Base-by-base conservation (phyloP, 306 rosid genomes). In the Acacia confusa region DNA sequence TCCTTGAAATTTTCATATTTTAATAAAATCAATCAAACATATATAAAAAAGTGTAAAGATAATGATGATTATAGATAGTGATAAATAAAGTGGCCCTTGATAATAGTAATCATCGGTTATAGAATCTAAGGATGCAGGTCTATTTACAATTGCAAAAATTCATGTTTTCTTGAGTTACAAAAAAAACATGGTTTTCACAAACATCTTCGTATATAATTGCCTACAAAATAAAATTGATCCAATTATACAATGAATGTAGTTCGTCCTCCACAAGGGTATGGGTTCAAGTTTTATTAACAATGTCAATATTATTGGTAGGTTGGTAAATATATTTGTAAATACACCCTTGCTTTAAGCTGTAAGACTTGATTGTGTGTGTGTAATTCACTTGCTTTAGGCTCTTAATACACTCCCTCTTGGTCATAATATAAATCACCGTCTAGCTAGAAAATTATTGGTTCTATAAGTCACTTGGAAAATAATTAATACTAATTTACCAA, bases 1-100 rank as follows among this genome's bases (percentile, higher is more conserved):
- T 74, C 57, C 34, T 74, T 87, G 74, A 64, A 80, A 83, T 50
- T 73, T 30, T 10, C 58, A 38, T 30, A 13, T 66, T 15, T 5
- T 52, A 5, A 8, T 67, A 10, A 19, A 17, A 19, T 40, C 47
- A 41, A 69, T 41, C 2, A 25, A 72, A 45, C 8, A 13, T 11
- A 61, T 4, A 65, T 27, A 48, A n/a, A 57, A 8, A 3, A 57
- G 4, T 57, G 16, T 24, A 16, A 13, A 63, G 80, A 84, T 80
- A 41, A 48, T 8, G 64, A 68, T 60, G 78, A 45, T 53, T n/a
- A n/a, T 28, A 11, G 8, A 28, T 63, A 28, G 68, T 63, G 68
- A 40, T 28, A 28, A 4, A 13, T 27, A 63, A 63, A 63, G 68
- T 63, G 20, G 20, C 38, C 36, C 19, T 11, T 61, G 16, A 61